Percentiles rank a stretch among this genome's conserved stretches.
These are phyloP conservation scores for Trametes punicea DNA, from an alignment of 768 basidiomycete genomes.

Conservation along the genomic window DNA sequence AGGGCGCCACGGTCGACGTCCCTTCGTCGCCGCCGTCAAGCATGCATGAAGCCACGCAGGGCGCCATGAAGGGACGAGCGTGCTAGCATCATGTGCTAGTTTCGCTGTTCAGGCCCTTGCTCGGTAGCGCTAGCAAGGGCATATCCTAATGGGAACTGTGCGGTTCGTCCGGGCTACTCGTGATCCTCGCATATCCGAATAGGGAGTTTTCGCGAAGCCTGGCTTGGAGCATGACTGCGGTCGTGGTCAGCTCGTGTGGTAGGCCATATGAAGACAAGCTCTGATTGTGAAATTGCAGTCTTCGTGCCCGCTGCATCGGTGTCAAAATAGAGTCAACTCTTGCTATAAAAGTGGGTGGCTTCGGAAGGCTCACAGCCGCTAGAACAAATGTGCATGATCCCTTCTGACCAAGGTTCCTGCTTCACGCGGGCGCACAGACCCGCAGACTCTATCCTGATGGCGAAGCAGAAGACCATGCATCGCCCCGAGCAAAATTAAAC, in stretches of 20 bases:
- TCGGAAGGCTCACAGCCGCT: conserved; percentile 1
- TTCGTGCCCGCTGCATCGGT: background rate
- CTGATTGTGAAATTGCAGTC: background rate
- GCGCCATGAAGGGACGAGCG: background rate
- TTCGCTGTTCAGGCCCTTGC: background rate
- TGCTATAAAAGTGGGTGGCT: background rate
- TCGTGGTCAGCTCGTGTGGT: background rate
- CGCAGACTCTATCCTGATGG: background rate
- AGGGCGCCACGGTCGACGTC: conserved; percentile 5
- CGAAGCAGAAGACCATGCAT: background rate
- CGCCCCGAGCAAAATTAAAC: background rate
- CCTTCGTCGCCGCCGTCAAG: background rate
- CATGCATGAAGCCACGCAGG: background rate
- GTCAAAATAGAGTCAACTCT: conserved; percentile 1
- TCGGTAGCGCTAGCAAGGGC: background rate
- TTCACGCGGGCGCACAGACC: background rate
- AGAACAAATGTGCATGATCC: background rate
- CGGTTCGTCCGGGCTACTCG: conserved; percentile 9
- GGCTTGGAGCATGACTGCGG: background rate
- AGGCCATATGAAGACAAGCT: background rate
- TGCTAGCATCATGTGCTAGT: background rate
- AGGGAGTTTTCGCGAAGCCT: conserved; percentile 12
- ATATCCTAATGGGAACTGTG: background rate
- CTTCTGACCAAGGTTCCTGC: background rate
- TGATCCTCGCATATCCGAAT: conserved; percentile 1